A percentile compares a stretch with the other conserved stretches of the same genome.
Evolutionary conservation across 306 rosid species (phyloP).

Genomic region (Pterocarpus santalinus): DNA sequence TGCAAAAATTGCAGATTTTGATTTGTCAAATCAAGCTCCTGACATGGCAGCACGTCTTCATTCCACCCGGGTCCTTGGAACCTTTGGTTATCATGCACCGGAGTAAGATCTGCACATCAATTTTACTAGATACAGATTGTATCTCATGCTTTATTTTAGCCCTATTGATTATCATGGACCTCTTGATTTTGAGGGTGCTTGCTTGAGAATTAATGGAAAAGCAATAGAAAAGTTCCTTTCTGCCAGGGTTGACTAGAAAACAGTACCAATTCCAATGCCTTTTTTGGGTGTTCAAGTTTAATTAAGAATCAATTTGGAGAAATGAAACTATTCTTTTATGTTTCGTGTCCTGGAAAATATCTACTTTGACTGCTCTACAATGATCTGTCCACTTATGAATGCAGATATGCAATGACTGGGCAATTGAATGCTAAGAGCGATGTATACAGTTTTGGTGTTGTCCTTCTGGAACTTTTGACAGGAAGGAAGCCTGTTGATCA

Average conservation of each 20-base stretch:
- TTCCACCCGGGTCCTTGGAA: conserved; percentile 94
- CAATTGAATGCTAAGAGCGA: conserved; percentile 93
- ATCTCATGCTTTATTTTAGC: conserved; percentile 23
- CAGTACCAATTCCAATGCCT: background rate
- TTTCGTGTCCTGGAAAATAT: conserved; percentile 17
- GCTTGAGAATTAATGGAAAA: conserved; percentile 20
- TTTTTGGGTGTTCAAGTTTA: conserved; percentile 22
- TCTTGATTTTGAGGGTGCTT: conserved; percentile 17
- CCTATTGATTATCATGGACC: background rate
- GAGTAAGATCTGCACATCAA: conserved; percentile 70
- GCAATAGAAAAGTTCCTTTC: conserved; percentile 29
- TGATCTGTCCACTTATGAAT: conserved; percentile 41
- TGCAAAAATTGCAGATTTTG: conserved; percentile 93
- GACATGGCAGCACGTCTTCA: conserved; percentile 98
- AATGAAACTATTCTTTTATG: conserved; percentile 12
- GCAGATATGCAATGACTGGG: conserved; percentile 95
- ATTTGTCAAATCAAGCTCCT: conserved; percentile 95
- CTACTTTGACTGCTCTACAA: conserved; percentile 22
- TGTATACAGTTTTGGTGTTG: conserved; percentile 92
- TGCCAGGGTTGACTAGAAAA: background rate
- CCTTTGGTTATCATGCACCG: conserved; percentile 96
- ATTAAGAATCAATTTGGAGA: conserved; percentile 21
- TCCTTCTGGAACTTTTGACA: conserved; percentile 90
- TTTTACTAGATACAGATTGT: conserved; percentile 9
- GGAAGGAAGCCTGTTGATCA: conserved; percentile 97